Conservation (phyloP, 805 yeast species). For the Wickerhamiella azyma region DNA sequence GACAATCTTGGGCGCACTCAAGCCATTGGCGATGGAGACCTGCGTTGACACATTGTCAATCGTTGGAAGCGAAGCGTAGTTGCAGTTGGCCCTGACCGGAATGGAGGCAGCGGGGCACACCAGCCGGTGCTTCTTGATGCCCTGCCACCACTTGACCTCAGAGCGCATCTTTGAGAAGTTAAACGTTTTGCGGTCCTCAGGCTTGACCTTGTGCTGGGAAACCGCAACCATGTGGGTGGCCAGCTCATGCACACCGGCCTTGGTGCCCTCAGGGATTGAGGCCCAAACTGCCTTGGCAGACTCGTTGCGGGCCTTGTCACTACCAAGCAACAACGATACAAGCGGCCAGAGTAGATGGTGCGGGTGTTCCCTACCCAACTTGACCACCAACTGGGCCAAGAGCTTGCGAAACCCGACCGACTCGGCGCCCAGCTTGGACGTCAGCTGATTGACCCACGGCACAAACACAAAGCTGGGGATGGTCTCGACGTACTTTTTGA, state of each 20-base stretch:
- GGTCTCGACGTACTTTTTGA: conserved; percentile 27
- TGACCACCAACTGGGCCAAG: conserved; percentile 10
- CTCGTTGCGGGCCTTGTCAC: background rate
- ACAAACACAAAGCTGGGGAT: conserved; percentile 52
- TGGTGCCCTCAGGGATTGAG: background rate
- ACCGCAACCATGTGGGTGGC: conserved; percentile 1
- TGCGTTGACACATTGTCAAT: conserved; percentile 34
- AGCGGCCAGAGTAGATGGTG: conserved; percentile 5
- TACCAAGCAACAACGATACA: background rate
- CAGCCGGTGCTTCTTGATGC: conserved; percentile 32
- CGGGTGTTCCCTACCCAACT: conserved; percentile 2
- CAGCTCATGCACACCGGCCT: background rate
- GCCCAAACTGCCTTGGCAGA: conserved; percentile 5
- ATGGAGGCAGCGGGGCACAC: conserved; percentile 57
- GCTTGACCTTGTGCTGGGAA: conserved; percentile 8
- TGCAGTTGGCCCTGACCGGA: conserved; percentile 30
- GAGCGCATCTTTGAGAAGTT: conserved; percentile 10
- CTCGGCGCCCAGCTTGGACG: conserved; percentile 50
- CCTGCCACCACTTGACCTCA: conserved; percentile 44
- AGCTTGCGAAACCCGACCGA: conserved; percentile 56
- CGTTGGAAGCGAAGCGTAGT: conserved; percentile 35
- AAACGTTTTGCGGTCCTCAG: conserved; percentile 2
- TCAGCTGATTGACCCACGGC: conserved; percentile 72
- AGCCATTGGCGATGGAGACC: conserved; percentile 65
- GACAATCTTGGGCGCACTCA: conserved; percentile 76